Conservation (phyloP, 805 yeast species). For the Cyberlindnera xishuangbannaensis region DNA sequence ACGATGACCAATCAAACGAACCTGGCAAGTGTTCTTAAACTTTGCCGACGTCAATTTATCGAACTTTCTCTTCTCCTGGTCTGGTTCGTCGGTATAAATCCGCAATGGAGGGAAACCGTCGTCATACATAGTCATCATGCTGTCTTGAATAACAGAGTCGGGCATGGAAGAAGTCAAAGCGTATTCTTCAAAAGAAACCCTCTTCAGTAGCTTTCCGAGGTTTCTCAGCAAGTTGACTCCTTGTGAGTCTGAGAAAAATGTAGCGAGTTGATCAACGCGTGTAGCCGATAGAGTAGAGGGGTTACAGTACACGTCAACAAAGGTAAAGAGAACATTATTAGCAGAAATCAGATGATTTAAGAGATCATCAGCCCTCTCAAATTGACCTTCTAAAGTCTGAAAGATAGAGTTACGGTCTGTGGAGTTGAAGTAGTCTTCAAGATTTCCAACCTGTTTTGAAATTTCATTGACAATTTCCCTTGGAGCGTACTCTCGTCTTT, state of each 20-base stretch:
- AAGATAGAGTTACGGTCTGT: conserved; percentile 24
- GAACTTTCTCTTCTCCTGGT: conserved; percentile 27
- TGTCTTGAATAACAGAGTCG: conserved; percentile 36
- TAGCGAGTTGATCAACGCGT: conserved; percentile 30
- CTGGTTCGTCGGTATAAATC: conserved; percentile 34
- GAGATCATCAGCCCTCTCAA: conserved; percentile 16
- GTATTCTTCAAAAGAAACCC: conserved; percentile 54
- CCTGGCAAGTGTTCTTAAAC: conserved; percentile 54
- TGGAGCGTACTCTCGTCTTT: conserved; percentile 43
- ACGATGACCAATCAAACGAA: conserved; percentile 45
- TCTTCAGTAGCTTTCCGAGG: conserved; percentile 41
- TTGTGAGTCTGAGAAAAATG: conserved; percentile 33
- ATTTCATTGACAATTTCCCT: conserved; percentile 30
- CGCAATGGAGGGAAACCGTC: conserved; percentile 34
- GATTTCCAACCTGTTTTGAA: conserved; percentile 25
- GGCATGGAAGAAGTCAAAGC: conserved; percentile 45
- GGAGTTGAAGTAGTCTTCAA: conserved; percentile 25
- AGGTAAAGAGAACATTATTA: conserved; percentile 42
- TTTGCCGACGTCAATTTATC: conserved; percentile 51
- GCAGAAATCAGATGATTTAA: conserved; percentile 29
- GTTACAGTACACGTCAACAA: conserved; percentile 52
- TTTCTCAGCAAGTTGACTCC: conserved; percentile 38
- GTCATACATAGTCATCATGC: conserved; percentile 29
- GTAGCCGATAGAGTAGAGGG: conserved; percentile 42
- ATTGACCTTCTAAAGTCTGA: conserved; percentile 16